Evolutionary conservation across 2,329 filamentous ascomycete species (phyloP), one percentile per base, ranked within the genome.

Genomic region (Geosmithia putterillii): DNA sequence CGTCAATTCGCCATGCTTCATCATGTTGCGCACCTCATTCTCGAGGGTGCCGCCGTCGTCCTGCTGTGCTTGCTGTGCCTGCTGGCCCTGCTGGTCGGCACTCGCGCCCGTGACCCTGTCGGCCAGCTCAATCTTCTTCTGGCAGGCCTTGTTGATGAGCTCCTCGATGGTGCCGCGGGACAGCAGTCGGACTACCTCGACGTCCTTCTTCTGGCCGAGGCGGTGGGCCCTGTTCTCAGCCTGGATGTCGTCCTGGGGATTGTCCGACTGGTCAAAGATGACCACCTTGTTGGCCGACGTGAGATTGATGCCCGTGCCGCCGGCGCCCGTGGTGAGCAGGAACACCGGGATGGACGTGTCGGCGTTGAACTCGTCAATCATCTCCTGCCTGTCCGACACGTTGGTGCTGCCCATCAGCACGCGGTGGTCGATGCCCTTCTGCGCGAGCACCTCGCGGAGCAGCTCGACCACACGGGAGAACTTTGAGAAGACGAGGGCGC

Each of bases 161-260:
- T 95, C 89, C 61, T 98, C 92, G 22, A 98, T 86, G 0, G 90
- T 94, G 45, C 74, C 76, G 45, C 73, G 74, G 0, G 85, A 85
- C 43, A 98, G 83, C 1, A 98, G 72, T 23, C 88, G 73, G 36
- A 95, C 79, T 36, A 98, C 84, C 58, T 98, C 90, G 2, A 98
- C 92, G 32, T 90, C 83, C 15, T 86, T 73, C 23, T 77, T 89
- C 67, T 98, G 92, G 0, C 92, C 92, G 8, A 98, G 86, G 14
- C 92, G 83, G 63, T 98, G 92, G 0, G 92, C 92, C 17, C 92
- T 81, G 60, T 98, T 96, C 68, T 96, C 92, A 0, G 92, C 92
- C 60, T 98, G 92, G n/a, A 95, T 81, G 57, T 98, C 92, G 52
- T 96, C 90, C 58, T 98, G 92, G 0, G 92, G 92, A 53, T 98